Conservation (phyloP, 179 eudicot genomes). For the Corrigiola litoralis region DNA sequence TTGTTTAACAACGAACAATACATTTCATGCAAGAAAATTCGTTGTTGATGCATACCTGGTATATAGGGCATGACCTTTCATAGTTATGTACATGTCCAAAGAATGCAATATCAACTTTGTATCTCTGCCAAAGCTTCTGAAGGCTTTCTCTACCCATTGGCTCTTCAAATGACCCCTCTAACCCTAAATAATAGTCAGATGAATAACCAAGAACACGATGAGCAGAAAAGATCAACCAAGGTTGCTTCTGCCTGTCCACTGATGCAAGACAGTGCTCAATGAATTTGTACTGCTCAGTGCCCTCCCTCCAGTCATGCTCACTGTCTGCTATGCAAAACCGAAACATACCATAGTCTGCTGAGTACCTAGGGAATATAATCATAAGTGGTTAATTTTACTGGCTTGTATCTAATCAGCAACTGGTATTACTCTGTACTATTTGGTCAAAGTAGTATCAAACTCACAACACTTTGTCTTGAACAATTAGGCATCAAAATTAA, state of each 20-base stretch:
- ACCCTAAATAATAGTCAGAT: slow-evolving; percentile 41
- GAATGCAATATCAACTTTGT: slow-evolving; percentile 65
- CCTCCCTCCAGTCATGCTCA: slow-evolving; percentile 80
- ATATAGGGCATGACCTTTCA: slow-evolving; percentile 61
- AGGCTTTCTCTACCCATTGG: slow-evolving; percentile 77
- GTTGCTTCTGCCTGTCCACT: slow-evolving; percentile 62
- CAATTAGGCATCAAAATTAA: no score
- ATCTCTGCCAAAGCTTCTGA: slow-evolving; percentile 70
- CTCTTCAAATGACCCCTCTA: slow-evolving; percentile 64
- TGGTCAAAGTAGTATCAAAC: no score
- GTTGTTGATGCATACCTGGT: slow-evolving; percentile 39
- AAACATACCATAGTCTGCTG: slow-evolving; percentile 70
- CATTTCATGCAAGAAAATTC: background rate
- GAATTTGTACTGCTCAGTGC: slow-evolving; percentile 66
- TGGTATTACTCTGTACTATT: no score
- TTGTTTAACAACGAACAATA: background rate
- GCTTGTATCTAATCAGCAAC: no score
- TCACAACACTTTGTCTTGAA: no score
- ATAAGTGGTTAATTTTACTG: background rate
- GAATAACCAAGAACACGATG: slow-evolving; percentile 77
- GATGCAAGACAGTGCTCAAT: slow-evolving; percentile 62
- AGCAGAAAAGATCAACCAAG: slow-evolving; percentile 69
- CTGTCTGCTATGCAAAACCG: slow-evolving; percentile 67
- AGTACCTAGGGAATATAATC: slow-evolving; percentile 35
- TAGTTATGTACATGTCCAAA: slow-evolving; percentile 74